These are phyloP conservation scores for Beta corolliflora DNA, from an alignment of 179 eudicot genomes.

Conservation along the genomic window DNA sequence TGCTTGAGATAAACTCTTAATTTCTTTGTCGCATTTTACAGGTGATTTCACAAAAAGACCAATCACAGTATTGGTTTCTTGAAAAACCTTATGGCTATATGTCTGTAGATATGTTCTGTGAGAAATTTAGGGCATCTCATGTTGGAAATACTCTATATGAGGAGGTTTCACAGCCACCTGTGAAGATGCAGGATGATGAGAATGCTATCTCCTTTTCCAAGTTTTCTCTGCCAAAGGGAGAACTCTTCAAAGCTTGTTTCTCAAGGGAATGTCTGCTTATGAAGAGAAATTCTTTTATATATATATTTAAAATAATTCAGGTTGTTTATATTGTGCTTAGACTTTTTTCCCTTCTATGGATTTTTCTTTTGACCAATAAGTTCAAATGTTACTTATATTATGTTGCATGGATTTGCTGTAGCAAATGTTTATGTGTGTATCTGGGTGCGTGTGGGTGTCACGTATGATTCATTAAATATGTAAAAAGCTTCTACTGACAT, in stretches of 20 bases:
- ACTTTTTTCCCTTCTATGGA: not conserved
- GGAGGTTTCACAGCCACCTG: conserved; percentile 48
- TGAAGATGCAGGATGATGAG: conserved; percentile 43
- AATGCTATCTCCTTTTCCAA: conserved; percentile 54
- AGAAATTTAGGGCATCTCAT: conserved; percentile 53
- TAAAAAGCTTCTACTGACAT: not conserved
- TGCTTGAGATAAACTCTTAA: not conserved
- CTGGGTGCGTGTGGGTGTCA: not conserved
- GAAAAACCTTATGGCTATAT: conserved; percentile 45
- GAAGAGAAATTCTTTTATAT: conserved; percentile 71
- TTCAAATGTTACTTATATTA: not conserved
- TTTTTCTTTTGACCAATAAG: not conserved
- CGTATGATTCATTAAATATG: not conserved
- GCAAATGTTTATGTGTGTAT: not conserved
- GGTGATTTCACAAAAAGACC: conserved; percentile 91
- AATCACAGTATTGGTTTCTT: conserved; percentile 65
- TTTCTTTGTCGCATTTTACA: conserved; percentile 22
- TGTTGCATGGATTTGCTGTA: not conserved
- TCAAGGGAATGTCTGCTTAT: conserved; percentile 77
- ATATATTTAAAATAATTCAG: conserved; percentile 69
- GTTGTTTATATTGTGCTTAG: conserved; percentile 28
- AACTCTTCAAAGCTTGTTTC: conserved; percentile 72
- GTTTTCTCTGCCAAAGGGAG: conserved; percentile 72
- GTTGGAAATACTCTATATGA: conserved; percentile 49
- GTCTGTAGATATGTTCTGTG: conserved; percentile 48